Conservation (phyloP, 495 filamentous ascomycete species). For the Hypoxylon subgilvum region DNA sequence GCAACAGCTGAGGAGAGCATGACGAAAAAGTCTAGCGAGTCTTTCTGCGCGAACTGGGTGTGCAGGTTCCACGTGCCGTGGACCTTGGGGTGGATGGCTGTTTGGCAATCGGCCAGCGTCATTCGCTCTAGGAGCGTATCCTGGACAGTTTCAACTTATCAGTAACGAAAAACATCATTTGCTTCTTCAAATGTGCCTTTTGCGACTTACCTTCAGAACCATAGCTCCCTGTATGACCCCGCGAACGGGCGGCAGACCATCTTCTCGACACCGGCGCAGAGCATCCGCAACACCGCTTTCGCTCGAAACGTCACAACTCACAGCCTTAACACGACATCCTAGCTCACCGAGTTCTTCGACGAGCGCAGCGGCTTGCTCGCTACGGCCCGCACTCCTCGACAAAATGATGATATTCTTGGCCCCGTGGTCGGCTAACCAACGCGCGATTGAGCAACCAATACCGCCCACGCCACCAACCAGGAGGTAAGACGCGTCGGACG, state of each 20-base stretch:
- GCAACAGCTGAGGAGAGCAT: constrained; percentile 44
- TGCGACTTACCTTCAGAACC: constrained; percentile 64
- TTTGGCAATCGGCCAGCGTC: too few relatives aligned
- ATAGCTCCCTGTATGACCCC: constrained; percentile 56
- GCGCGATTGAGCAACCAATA: constrained; percentile 62
- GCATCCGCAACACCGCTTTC: constrained; percentile 41
- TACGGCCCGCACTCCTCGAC: constrained; percentile 56
- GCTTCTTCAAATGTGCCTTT: constrained; percentile 53
- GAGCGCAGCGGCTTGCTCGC: constrained; percentile 37
- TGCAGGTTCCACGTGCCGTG: constrained; percentile 63
- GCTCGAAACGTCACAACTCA: constrained; percentile 47
- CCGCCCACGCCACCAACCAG: constrained; percentile 68
- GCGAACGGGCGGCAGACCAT: constrained; percentile 46
- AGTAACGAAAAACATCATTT: too few relatives aligned
- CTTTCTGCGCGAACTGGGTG: constrained; percentile 36
- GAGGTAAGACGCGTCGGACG: constrained; percentile 60
- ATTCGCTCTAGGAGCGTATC: too few relatives aligned
- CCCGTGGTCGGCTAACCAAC: constrained; percentile 61
- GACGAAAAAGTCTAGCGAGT: constrained; percentile 44
- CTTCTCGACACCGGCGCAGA: constrained; percentile 37
- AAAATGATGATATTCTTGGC: constrained; percentile 62
- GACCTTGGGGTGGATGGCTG: too few relatives aligned
- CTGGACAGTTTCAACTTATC: too few relatives aligned
- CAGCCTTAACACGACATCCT: constrained; percentile 42
- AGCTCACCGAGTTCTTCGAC: constrained; percentile 47